Base-by-base conservation (phyloP, 371 early-diverging fungal species). In the Syncephalastrum monosporum region DNA sequence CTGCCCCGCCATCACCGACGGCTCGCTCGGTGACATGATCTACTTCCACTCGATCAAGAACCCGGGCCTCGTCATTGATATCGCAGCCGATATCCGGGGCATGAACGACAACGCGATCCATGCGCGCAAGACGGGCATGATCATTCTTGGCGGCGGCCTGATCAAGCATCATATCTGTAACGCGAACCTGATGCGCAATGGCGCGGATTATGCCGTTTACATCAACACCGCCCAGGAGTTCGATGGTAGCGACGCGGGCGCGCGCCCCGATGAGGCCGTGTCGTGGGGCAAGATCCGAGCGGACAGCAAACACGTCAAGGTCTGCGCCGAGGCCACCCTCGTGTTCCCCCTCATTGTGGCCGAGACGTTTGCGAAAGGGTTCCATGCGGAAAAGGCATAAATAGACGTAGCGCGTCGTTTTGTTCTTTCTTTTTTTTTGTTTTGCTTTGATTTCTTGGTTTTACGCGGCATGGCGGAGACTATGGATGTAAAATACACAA, bases 161-260 rank as follows among this genome's bases (percentile, higher is more conserved):
- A 83, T 99, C 58, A 99, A 99, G 77, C 99, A 99, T 75, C 99
- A 99, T 71, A 99, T 99, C 62, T 95, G 98, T 71, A 99, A 99
- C 70, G 99, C 99, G 29, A 99, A 99, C 72, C 80, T 99, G 43
- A 98, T 98, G 98, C 86, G 99, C 58, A 99, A 99, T 72, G 99
- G 99, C 23, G 94, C 99, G 5, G 99, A 99, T 67, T 98, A 88
- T 70, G 94, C 99, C 10, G 99, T 99, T 2, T 95, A 95, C 62
- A 88, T 99, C 72, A 99, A 99, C 69, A 99, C 99, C 1, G 99
- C 92, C 1, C 95, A 94, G 65, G 99, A 99, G 71, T 99, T 93
- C 80, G 99, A 99, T 77, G 99, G 99, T 45, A 92, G 94, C 69
- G 99, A 99, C 82, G 95, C 99, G 14, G 99, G 99, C 8, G 99